Evolutionary conservation across 345 rosid genomes (phyloP), one percentile per base, ranked within the genome.

Genomic region (Lepidium africanum): DNA sequence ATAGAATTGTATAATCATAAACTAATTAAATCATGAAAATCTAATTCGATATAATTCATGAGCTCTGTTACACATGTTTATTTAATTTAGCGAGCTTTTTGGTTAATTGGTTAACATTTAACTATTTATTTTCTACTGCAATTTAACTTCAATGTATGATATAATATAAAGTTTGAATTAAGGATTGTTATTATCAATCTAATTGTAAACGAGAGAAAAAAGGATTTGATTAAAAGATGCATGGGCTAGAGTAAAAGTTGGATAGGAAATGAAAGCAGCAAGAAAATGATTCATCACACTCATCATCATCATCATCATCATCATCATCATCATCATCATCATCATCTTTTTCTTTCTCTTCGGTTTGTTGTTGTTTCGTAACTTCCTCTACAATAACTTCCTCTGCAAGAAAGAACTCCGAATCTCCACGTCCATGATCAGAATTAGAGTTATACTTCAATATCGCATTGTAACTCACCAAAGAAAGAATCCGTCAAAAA

Each of bases 391-490:
- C 3, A 30, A 23, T 39, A 48, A 61, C 67, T 74, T 79, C 70
- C 15, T 74, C 65, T 19, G 74, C 80, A 51, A 67, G 43, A 43
- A 73, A 49, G 21, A 76, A 36, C 33, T 58, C 11, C 60, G 73
- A 23, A 12, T 43, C 75, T 70, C 33, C 12, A 27, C 32, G 32
- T 5, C 2, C 65, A 72, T 38, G 19, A 21, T 35, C 10, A 45
- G 63, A 19, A 13, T 30, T 3, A 8, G 63, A 25, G 15, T 36
- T 4, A 8, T 56, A 19, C 43, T 67, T 35, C 23, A 49, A 23
- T 17, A 68, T 74, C 15, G 51, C 9, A 32, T 62, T 71, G 50
- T 77, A n/a, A n/a, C n/a, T n/a, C n/a, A n/a, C n/a, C n/a, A n/a
- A n/a, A n/a, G n/a, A n/a, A n/a, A n/a, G n/a, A n/a, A n/a, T n/a